These are phyloP conservation scores for slime mould (Dictyostelium discoideum) DNA, from an alignment of 78 protist genomes.

Conservation along the genomic window dicty_2.7 NC_007088.5:827001-827500, in stretches of 20 bases:
- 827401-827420: background rate
- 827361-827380: constrained; percentile 48
- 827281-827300: constrained; percentile 57
- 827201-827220: constrained; percentile 57
- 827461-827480: background rate
- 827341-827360: constrained; percentile 64
- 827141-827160: constrained; percentile 17
- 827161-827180: constrained; percentile 33
- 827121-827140: constrained; percentile 21
- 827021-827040: background rate
- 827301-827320: constrained; percentile 63
- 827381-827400: constrained; percentile 22
- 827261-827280: constrained; percentile 47
- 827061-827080: constrained; percentile 58
- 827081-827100: background rate
- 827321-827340: constrained; percentile 79
- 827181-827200: constrained; percentile 68
- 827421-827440: background rate
- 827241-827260: constrained; percentile 67
- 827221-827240: constrained; percentile 56
- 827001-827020: constrained; percentile 33
- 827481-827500: background rate
- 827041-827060: constrained; percentile 26
- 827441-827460: background rate
- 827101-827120: background rate